A percentile compares a stretch with the other conserved stretches of the same genome.
phyloP scores from a whole-genome alignment of 2,329 filamentous ascomycete species.

The Colletotrichum melonis region DNA sequence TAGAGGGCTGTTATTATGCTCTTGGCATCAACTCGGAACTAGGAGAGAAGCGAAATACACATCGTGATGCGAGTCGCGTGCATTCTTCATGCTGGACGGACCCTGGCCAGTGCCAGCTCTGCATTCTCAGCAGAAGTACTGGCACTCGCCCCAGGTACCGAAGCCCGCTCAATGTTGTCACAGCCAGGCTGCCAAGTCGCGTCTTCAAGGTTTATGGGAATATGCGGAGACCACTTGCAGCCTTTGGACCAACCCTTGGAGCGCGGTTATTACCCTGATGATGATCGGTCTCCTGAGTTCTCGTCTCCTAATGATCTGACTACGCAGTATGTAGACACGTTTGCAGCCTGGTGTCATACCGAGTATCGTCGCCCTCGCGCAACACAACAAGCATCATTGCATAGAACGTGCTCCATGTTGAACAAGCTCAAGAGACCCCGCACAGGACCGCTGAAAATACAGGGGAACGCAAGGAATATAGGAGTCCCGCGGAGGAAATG shows the following conservation, averaged over 20 bases:
- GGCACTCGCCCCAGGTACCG: background rate
- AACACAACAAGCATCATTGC: background rate
- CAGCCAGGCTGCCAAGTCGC: slow-evolving; percentile 10
- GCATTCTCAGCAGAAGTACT: slow-evolving; percentile 7
- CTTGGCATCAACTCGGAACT: background rate
- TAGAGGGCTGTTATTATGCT: background rate
- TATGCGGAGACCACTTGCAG: background rate
- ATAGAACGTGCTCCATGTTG: background rate
- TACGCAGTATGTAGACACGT: background rate
- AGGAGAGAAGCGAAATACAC: background rate
- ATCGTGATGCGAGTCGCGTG: background rate
- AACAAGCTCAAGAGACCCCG: slow-evolving; percentile 12
- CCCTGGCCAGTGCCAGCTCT: background rate
- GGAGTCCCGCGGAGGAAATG: background rate
- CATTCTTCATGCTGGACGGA: slow-evolving; percentile 8
- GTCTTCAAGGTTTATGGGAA: background rate
- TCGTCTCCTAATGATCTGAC: background rate
- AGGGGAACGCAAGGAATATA: slow-evolving; percentile 1
- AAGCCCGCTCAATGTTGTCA: slow-evolving; percentile 15
- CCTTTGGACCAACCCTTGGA: slow-evolving; percentile 3
- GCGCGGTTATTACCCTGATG: slow-evolving; percentile 1
- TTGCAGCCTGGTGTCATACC: background rate
- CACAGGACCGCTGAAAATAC: background rate
- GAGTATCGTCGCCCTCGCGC: background rate
- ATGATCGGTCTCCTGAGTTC: background rate